Evolutionary conservation across 306 rosid species (phyloP).

Genomic region (Urtica urens): DNA sequence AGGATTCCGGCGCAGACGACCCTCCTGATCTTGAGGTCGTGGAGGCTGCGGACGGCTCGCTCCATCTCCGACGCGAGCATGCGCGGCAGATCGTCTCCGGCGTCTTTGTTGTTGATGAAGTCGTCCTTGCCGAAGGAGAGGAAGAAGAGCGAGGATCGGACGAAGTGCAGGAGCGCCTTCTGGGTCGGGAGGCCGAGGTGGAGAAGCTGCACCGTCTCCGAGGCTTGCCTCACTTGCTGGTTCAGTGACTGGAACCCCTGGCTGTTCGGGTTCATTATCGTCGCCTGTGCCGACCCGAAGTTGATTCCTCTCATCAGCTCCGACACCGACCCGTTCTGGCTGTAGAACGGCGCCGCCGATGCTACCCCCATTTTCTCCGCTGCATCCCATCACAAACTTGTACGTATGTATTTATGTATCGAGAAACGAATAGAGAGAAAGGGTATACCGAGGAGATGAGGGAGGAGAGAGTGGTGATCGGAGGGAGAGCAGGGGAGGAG

Average conservation of each 20-base stretch:
- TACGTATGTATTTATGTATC: too few species aligned
- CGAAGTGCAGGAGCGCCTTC: slow-evolving; percentile 29
- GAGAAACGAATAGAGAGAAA: neutral
- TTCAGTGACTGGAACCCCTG: slow-evolving; percentile 65
- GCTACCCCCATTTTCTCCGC: slow-evolving; percentile 63
- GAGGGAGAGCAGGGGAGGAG: slow-evolving; percentile 50
- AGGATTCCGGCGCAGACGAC: slow-evolving; percentile 57
- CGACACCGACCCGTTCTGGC: slow-evolving; percentile 53
- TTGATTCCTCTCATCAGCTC: slow-evolving; percentile 50
- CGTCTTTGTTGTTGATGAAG: slow-evolving; percentile 39
- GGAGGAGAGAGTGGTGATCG: slow-evolving; percentile 45
- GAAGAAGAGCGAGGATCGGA: slow-evolving; percentile 50
- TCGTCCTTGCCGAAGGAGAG: slow-evolving; percentile 84
- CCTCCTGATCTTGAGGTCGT: slow-evolving; percentile 51
- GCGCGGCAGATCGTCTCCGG: neutral
- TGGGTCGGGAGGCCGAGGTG: slow-evolving; percentile 43
- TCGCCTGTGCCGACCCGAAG: slow-evolving; percentile 79
- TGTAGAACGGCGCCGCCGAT: slow-evolving; percentile 38
- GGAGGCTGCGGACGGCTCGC: slow-evolving; percentile 48
- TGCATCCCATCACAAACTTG: slow-evolving; percentile 10
- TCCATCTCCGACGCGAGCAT: slow-evolving; percentile 55
- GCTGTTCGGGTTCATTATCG: slow-evolving; percentile 49
- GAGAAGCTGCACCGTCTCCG: slow-evolving; percentile 55
- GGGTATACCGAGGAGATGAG: slow-evolving; percentile 59
- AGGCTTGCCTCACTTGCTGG: slow-evolving; percentile 75